phyloP scores from a whole-genome alignment of 106 monocot species.

The Hemerocallis citrina region DNA sequence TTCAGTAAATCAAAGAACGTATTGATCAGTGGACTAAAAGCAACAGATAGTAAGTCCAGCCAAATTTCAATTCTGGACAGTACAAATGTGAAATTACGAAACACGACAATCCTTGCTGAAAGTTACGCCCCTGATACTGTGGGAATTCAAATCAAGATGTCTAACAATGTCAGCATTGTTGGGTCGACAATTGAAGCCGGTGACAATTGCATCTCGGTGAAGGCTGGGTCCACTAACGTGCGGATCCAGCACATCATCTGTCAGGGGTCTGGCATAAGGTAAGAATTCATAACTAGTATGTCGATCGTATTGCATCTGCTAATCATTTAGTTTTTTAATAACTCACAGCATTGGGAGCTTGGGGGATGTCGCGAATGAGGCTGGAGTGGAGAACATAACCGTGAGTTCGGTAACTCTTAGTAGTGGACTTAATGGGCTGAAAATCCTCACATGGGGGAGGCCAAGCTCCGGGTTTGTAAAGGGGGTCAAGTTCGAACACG shows the following conservation, averaged over 20 bases:
- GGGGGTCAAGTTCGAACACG: slow-evolving; percentile 13
- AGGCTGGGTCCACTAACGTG: slow-evolving; percentile 39
- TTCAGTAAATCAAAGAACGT: slow-evolving; percentile 48
- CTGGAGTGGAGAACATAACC: slow-evolving; percentile 20
- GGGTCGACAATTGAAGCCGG: slow-evolving; percentile 43
- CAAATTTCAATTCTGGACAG: slow-evolving; percentile 39
- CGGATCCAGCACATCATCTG: slow-evolving; percentile 57
- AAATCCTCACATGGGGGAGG: slow-evolving; percentile 25
- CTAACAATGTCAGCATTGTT: slow-evolving; percentile 30
- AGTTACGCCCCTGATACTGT: slow-evolving; percentile 65
- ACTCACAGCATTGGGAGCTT: slow-evolving; percentile 25
- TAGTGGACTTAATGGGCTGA: slow-evolving; percentile 11
- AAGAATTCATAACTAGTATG: no score
- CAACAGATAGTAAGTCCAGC: slow-evolving; percentile 53
- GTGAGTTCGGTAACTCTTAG: slow-evolving; percentile 5
- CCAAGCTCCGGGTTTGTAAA: slow-evolving; percentile 11
- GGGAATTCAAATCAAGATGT: slow-evolving; percentile 59
- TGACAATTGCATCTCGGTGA: slow-evolving; percentile 75
- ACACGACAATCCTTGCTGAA: slow-evolving; percentile 32
- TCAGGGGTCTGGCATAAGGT: slow-evolving; percentile 68
- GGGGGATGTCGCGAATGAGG: slow-evolving; percentile 1
- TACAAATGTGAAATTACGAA: slow-evolving; percentile 20
- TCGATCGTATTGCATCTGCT: no score
- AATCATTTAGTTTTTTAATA: no score
- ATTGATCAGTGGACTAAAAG: slow-evolving; percentile 42